phyloP scores from a whole-genome alignment of 2,329 filamentous ascomycete species.

The Colletotrichum orbiculare region DNA sequence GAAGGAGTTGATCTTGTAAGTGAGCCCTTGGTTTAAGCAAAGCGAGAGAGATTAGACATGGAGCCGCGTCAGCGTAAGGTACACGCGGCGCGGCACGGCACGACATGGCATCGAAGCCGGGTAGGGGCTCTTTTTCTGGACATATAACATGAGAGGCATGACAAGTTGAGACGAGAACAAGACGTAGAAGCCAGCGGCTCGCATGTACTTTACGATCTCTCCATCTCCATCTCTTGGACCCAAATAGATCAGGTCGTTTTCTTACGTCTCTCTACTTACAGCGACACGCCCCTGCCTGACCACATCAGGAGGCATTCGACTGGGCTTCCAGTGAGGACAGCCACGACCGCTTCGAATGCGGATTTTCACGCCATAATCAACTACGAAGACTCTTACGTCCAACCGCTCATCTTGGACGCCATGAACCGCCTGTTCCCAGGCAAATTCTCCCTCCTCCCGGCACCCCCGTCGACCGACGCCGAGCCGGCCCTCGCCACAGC shows the following conservation, averaged over 20 bases:
- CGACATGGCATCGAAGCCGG: constrained; percentile 28
- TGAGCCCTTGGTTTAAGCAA: constrained; percentile 50
- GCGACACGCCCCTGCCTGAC: constrained; percentile 18
- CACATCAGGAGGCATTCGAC: constrained; percentile 7
- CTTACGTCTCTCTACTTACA: constrained; percentile 25
- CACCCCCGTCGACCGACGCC: constrained; percentile 56
- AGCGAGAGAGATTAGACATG: neutral
- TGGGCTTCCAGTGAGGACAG: constrained; percentile 24
- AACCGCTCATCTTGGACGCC: constrained; percentile 84
- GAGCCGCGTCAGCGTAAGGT: constrained; percentile 5
- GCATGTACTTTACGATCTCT: constrained; percentile 35
- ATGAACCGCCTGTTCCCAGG: constrained; percentile 70
- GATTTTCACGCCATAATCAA: constrained; percentile 75
- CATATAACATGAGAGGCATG: constrained; percentile 11
- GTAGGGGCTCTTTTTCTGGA: constrained; percentile 18
- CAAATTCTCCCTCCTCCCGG: constrained; percentile 60
- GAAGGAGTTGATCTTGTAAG: constrained; percentile 86
- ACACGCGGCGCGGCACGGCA: neutral
- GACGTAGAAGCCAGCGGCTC: constrained; percentile 26
- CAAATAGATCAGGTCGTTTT: constrained; percentile 29
- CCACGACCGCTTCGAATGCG: constrained; percentile 1
- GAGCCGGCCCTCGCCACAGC: constrained; percentile 49
- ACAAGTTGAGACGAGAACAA: constrained; percentile 11
- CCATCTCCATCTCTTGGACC: constrained; percentile 15
- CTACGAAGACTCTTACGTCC: constrained; percentile 90